Base-by-base conservation (phyloP, 2,329 filamentous ascomycete genomes). In the Stenocarpella maydis region DNA sequence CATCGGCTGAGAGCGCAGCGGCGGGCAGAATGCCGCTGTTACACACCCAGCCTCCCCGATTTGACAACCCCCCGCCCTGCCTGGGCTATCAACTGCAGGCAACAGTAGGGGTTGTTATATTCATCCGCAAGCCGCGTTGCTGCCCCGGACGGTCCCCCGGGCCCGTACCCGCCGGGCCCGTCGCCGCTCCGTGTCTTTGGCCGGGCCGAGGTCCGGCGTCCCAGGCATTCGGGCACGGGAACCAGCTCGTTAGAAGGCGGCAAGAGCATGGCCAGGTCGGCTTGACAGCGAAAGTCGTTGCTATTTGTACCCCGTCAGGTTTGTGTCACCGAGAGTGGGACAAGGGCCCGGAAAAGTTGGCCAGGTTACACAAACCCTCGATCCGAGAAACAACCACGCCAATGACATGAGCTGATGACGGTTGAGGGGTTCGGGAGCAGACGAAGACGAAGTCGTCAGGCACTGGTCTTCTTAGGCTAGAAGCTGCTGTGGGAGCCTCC, bases 41-140 rank as follows among this genome's bases (percentile, higher is more conserved):
- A 45, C 55, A 60, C 54, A 43, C 53, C 34, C 34, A 21, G 55
- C 26, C 45, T n/a, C 41, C 55, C 55, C 41, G 26, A 61, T 61
- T 34, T 19, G 55, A 45, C 19, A 10, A n/a, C 10, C 31, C 10
- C 31, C 4, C 9, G n/a, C 17, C 52, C 28, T 10, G 31, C 9
- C 31, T 34, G 19, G 52, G 50, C 28, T 14, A 9, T 37, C 28
- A 53, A 21, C 5, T n/a, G 17, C 55, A 31, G 24, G 41, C 15
- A 28, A 31, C 31, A 8, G 19, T n/a, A 14, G 7, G n/a, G 39
- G 21, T 60, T 10, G 15, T n/a, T n/a, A 60, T 60, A 19, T 5
- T 31, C 10, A 8, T 45, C 41, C 6, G 26, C 31, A 26, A 17
- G 8, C 12, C 26, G 41, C n/a, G 10, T 37, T 34, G 8, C 19